Percentiles rank a stretch among this genome's conserved stretches.
Conservation (phyloP, 1,284 basidiomycete genomes). For the Ganoderma resinaceum region DNA sequence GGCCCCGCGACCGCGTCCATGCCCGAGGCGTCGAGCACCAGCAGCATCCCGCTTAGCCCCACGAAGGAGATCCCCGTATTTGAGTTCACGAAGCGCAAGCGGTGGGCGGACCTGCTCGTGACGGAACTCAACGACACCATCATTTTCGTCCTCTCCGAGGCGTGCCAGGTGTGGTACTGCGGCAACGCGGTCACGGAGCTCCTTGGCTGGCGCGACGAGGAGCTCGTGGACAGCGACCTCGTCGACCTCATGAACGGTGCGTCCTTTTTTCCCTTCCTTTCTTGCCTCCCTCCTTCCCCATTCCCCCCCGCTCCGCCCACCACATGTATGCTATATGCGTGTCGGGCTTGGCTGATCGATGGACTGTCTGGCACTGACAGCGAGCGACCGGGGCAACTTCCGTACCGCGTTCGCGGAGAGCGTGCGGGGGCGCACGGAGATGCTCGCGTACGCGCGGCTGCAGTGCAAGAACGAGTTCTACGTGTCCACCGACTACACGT, state of each 20-base stretch:
- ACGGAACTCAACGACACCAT: slow-evolving; percentile 80
- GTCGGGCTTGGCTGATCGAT: slow-evolving; percentile 2
- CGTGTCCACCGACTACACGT: slow-evolving; percentile 32
- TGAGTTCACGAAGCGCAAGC: slow-evolving; percentile 86
- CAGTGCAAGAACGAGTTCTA: slow-evolving; percentile 52
- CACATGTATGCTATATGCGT: background rate
- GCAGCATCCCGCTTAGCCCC: slow-evolving; percentile 15
- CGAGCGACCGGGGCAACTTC: slow-evolving; percentile 68
- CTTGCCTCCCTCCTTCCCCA: background rate
- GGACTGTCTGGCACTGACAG: slow-evolving; percentile 48
- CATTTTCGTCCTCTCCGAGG: slow-evolving; percentile 68
- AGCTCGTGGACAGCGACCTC: slow-evolving; percentile 74
- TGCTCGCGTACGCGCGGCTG: slow-evolving; percentile 71
- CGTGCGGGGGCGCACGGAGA: slow-evolving; percentile 51
- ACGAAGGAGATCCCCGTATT: slow-evolving; percentile 46
- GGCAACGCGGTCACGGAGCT: slow-evolving; percentile 73
- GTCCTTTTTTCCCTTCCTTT: slow-evolving; percentile 30
- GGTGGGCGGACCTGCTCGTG: slow-evolving; percentile 85
- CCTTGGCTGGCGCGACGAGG: slow-evolving; percentile 77
- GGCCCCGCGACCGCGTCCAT: background rate
- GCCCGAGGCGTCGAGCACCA: background rate
- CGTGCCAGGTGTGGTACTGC: slow-evolving; percentile 73
- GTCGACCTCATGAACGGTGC: slow-evolving; percentile 70
- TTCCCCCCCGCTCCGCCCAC: background rate
- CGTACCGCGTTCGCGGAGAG: slow-evolving; percentile 61